Conservation (phyloP, 495 filamentous ascomycete species). For the Penicillium steckii region DNA sequence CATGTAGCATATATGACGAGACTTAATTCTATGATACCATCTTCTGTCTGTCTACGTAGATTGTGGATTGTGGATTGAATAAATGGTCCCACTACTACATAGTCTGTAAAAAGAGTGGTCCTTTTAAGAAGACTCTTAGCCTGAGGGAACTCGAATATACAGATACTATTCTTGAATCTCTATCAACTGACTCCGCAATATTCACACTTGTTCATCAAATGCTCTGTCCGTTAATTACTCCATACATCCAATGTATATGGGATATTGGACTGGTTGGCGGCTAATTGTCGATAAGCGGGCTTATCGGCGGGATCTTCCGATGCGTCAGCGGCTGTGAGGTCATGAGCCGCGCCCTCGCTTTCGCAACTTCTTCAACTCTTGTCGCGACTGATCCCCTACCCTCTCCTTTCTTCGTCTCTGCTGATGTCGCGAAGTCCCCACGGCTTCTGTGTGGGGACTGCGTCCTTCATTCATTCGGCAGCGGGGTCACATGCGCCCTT, state of each 20-base stretch:
- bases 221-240: too few species aligned
- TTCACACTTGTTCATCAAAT: too few species aligned
- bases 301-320: conserved; percentile 33
- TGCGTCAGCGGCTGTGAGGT: conserved; percentile 16
- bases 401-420: not conserved
- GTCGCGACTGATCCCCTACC: not conserved
- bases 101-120: too few species aligned
- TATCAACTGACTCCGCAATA: too few species aligned
- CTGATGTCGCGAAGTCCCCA: conserved; percentile 16
- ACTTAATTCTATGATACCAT: conserved; percentile 35
- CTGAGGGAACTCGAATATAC: too few species aligned
- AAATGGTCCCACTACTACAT: too few species aligned
- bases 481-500: conserved; percentile 7
- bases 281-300: not conserved
- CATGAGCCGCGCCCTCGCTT: conserved; percentile 12
- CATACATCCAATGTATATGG: too few species aligned
- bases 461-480: conserved; percentile 10
- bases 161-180: too few species aligned
- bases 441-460: conserved; percentile 11
- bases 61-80: too few species aligned
- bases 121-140: too few species aligned
- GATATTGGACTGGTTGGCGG: not conserved
- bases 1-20: conserved; percentile 37
- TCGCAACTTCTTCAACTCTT: conserved; percentile 3
- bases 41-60: not conserved